A percentile compares a stretch with the other conserved stretches of the same genome.
Conservation (phyloP, 2,329 filamentous ascomycete genomes). For the Aspergillus sp. region DNA sequence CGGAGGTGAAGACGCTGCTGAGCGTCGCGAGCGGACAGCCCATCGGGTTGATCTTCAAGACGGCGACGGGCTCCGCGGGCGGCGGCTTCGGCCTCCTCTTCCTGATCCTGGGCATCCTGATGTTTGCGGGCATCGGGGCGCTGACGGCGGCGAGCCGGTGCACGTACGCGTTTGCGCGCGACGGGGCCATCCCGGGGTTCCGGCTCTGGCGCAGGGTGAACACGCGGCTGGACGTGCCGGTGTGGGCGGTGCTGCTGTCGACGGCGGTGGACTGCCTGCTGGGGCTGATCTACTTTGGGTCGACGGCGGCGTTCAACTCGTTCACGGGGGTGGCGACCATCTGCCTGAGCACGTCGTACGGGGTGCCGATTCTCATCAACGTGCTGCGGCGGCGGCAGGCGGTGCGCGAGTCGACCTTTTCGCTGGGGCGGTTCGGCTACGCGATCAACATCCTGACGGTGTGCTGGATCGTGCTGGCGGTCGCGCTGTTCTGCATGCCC, state of each 20-base stretch:
- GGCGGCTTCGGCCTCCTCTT: constrained; percentile 76
- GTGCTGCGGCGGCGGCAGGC: constrained; percentile 65
- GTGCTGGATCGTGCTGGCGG: constrained; percentile 68
- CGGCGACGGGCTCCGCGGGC: constrained; percentile 67
- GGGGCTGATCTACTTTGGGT: constrained; percentile 77
- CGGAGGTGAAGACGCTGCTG: constrained; percentile 63
- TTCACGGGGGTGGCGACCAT: constrained; percentile 81
- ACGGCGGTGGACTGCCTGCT: constrained; percentile 68
- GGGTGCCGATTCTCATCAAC: constrained; percentile 71
- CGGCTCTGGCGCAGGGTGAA: constrained; percentile 66
- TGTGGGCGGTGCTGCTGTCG: constrained; percentile 68
- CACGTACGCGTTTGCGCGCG: constrained; percentile 73
- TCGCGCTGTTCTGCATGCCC: constrained; percentile 76
- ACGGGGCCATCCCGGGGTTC: constrained; percentile 71
- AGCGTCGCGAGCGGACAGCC: constrained; percentile 70
- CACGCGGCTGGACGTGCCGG: constrained; percentile 64
- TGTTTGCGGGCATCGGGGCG: constrained; percentile 74
- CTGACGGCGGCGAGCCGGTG: constrained; percentile 72
- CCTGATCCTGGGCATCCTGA: constrained; percentile 71
- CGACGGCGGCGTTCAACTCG: constrained; percentile 72
- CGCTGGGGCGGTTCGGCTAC: constrained; percentile 67
- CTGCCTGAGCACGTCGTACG: constrained; percentile 73
- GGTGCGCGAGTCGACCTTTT: constrained; percentile 65
- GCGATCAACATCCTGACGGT: constrained; percentile 67
- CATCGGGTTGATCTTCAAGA: constrained; percentile 73